Percentiles rank a stretch among this genome's conserved stretches.
phyloP scores from a whole-genome alignment of 805 yeast species.

The Barnettozyma vustinii region DNA sequence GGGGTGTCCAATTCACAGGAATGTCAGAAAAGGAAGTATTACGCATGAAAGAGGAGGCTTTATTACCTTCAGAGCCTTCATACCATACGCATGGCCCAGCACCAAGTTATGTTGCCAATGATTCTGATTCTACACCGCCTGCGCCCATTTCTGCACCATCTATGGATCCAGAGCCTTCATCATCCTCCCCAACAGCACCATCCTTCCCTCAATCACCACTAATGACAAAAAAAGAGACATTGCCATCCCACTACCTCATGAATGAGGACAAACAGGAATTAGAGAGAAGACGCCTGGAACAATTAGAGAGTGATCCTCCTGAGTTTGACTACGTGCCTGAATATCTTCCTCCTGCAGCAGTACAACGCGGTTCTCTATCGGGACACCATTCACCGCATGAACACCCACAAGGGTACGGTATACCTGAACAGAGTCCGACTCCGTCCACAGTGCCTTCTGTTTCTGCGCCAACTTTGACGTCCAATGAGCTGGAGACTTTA shows the following conservation, averaged over 20 bases:
- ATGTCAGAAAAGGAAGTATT: conserved; percentile 55
- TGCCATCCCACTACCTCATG: neutral
- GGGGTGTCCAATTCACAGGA: neutral
- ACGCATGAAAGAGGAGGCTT: conserved; percentile 47
- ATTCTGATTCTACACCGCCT: conserved; percentile 1
- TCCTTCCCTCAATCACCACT: neutral
- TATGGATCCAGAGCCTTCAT: neutral
- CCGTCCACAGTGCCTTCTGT: neutral
- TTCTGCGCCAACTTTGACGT: neutral
- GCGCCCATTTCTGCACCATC: neutral
- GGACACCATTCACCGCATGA: neutral
- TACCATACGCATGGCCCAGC: conserved; percentile 11
- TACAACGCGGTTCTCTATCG: neutral
- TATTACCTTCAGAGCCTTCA: conserved; percentile 56
- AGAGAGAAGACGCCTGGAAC: conserved; percentile 32
- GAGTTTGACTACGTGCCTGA: conserved; percentile 26
- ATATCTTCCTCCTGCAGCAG: conserved; percentile 7
- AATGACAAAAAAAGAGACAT: neutral
- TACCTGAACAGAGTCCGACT: neutral
- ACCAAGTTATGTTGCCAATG: conserved; percentile 16
- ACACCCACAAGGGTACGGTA: neutral
- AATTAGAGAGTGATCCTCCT: conserved; percentile 40
- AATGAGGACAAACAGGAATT: conserved; percentile 35
- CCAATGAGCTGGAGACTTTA: conserved; percentile 6
- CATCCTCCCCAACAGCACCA: conserved; percentile 1